Evolutionary conservation across 2,329 filamentous ascomycete genomes (phyloP).

Genomic region (Scytalidium lignicola): DNA sequence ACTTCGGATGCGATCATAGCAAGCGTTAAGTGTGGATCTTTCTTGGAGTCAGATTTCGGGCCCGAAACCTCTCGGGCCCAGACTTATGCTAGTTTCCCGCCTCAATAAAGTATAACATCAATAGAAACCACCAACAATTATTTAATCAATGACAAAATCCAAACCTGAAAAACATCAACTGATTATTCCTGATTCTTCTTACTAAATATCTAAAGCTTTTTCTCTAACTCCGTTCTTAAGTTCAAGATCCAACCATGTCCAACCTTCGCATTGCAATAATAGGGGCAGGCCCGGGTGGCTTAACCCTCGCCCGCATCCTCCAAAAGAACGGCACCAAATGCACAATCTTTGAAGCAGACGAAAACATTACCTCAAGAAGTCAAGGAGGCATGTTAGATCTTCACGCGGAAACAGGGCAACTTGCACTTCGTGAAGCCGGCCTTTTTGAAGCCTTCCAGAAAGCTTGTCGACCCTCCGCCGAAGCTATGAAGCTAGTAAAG

Average conservation of each 20-base stretch:
- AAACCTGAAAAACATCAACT: background rate
- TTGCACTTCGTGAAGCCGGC: constrained; percentile 26
- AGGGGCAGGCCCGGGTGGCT: constrained; percentile 27
- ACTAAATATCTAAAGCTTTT: background rate
- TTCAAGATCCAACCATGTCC: background rate
- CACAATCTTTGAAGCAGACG: constrained; percentile 28
- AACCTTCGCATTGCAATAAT: constrained; percentile 23
- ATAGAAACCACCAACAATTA: background rate
- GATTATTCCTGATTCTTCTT: background rate
- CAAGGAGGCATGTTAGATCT: constrained; percentile 44
- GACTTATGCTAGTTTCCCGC: background rate
- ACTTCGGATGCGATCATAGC: background rate
- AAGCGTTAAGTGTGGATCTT: background rate
- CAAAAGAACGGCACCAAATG: constrained; percentile 20
- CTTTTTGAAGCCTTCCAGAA: constrained; percentile 24
- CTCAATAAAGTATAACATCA: background rate
- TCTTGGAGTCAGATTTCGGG: background rate
- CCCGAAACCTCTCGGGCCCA: background rate
- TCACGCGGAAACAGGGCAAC: constrained; percentile 26
- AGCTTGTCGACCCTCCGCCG: constrained; percentile 36
- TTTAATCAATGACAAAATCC: background rate
- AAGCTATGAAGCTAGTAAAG: constrained; percentile 34
- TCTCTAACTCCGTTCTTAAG: background rate
- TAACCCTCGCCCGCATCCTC: constrained; percentile 27
- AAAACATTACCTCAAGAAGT: constrained; percentile 5